Base-by-base conservation (phyloP, 2,329 filamentous ascomycete species). In the Lachnellula arida region DNA sequence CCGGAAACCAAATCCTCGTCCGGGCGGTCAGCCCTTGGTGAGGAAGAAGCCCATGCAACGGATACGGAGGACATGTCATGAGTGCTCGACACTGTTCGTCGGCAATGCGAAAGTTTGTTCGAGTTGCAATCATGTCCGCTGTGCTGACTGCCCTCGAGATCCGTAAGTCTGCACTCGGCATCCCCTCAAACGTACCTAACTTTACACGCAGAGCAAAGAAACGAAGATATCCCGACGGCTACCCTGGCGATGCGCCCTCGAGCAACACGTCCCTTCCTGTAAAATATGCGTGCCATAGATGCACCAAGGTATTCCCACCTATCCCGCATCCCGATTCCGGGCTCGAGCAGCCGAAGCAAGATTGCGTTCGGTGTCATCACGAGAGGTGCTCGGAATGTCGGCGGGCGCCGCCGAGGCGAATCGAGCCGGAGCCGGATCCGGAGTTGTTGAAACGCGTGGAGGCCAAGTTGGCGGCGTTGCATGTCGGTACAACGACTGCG, bases 121-220 rank as follows among this genome's bases (percentile, higher is more conserved):
- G 7, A 77, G 76, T 40, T 96, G 91, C 71, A 74, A 78, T 28
- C 91, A 96, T 71, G 71, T 79, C 51, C 85, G 89, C 53, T 96
- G 91, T 75, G 89, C 84, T 40, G 87, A 87, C 68, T 95, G 91
- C 70, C 89, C 89, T 28, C 79, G 90, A 64, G 85, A 91, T 66
- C 90, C 90, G 80, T 91, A 81, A 71, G 87, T 84, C 35, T 25
- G 19, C 35, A 17, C 37, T 39, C 42, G n/a, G 25, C 23, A 42
- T 22, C 40, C 17, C 32, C 25, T 23, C 9, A 32, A 11, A 25
- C 46, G n/a, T 15, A 8, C 55, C 62, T 63, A 60, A 65, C 48
- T 42, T 37, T 15, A 15, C 47, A 12, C 23, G 22, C 65, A 86
- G 83, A 49, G 76, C 84, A 58, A 88, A 87, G 73, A 83, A 81